Evolutionary conservation across 2,329 filamentous ascomycete species (phyloP).

Genomic region (Clathrospora elynae): DNA sequence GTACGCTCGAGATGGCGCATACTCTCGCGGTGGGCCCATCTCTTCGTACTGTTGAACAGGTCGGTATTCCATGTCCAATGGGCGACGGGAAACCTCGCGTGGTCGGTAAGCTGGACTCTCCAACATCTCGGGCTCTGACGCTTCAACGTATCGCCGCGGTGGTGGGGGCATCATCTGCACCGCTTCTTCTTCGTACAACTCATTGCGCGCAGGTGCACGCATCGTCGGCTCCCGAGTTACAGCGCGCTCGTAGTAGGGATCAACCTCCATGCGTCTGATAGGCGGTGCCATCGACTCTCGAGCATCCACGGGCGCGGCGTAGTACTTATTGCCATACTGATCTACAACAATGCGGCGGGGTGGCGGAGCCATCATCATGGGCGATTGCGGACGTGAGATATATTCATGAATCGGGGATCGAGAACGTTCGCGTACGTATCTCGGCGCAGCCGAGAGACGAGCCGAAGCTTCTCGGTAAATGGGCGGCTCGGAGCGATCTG

Average conservation of each 20-base stretch:
- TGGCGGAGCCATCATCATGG: constrained; percentile 52
- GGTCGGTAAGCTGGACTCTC: constrained; percentile 62
- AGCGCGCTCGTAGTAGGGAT: constrained; percentile 69
- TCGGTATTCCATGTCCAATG: constrained; percentile 45
- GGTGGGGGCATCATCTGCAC: constrained; percentile 53
- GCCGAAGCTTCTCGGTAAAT: constrained; percentile 48
- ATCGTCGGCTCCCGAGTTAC: constrained; percentile 60
- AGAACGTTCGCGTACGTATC: constrained; percentile 52
- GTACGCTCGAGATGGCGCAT: constrained; percentile 42
- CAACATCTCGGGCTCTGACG: constrained; percentile 62
- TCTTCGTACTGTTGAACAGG: constrained; percentile 44
- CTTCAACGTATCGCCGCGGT: constrained; percentile 59
- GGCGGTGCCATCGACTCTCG: constrained; percentile 62
- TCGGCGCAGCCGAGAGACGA: constrained; percentile 43
- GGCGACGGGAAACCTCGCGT: constrained; percentile 63
- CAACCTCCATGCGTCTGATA: constrained; percentile 55
- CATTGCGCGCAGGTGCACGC: constrained; percentile 55
- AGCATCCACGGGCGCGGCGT: constrained; percentile 57
- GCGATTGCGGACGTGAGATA: constrained; percentile 45
- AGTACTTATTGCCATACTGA: constrained; percentile 81
- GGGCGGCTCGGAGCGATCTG: constrained; percentile 46
- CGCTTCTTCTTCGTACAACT: constrained; percentile 52
- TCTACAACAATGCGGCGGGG: constrained; percentile 76
- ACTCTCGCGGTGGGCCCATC: constrained; percentile 45
- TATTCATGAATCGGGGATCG: constrained; percentile 50